Percentiles rank a stretch among this genome's conserved stretches.
Evolutionary conservation across 1,284 basidiomycete genomes (phyloP).

Genomic region (Tetrapyrgos nigripes): DNA sequence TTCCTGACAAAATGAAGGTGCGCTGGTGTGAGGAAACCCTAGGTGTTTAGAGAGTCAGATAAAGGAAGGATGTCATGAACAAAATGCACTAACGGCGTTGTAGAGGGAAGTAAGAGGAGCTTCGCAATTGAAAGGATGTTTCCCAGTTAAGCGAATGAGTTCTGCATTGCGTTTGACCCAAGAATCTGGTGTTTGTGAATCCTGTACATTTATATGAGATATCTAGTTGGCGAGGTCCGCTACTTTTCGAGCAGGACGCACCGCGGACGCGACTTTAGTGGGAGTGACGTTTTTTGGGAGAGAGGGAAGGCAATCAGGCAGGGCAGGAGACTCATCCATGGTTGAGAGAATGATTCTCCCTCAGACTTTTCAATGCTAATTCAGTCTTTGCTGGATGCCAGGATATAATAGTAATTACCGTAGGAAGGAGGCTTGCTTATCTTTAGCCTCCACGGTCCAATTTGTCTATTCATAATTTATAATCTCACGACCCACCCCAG

Average conservation of each 20-base stretch:
- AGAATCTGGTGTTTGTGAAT: conserved; percentile 2
- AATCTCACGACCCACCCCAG: too few species aligned
- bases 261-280: not conserved
- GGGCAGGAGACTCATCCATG: not conserved
- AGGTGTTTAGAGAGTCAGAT: not conserved
- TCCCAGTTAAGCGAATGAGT: conserved; percentile 4
- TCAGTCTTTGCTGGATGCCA: too few species aligned
- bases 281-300: not conserved
- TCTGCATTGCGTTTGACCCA: not conserved
- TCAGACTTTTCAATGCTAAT: not conserved
- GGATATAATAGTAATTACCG: too few species aligned
- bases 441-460: too few species aligned
- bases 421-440: too few species aligned
- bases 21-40: conserved; percentile 67
- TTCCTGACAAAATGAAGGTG: conserved; percentile 73
- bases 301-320: not conserved
- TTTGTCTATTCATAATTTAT: too few species aligned
- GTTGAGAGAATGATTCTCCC: too few species aligned
- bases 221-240: too few species aligned
- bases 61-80: not conserved
- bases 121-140: conserved; percentile 5
- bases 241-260: too few species aligned
- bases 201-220: too few species aligned
- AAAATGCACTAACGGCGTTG: not conserved
- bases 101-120: not conserved